Conservation (phyloP, 345 rosid genomes). For the Brassica nigra region DNA sequence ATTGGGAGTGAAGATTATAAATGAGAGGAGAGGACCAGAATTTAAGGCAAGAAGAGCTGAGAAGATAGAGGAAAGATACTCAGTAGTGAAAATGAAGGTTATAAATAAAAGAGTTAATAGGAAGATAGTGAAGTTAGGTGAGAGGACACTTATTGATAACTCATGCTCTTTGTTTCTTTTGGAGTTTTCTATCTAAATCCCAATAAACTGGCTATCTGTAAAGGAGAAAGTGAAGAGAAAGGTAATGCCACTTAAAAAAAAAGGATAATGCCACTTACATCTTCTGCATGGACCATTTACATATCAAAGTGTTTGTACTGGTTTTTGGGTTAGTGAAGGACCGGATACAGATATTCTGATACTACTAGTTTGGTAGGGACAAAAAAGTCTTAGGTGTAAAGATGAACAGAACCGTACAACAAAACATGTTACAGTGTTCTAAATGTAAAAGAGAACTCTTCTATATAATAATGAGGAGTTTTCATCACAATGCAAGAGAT, state of each 20-base stretch:
- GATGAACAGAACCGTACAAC: neutral
- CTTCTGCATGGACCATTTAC: constrained; percentile 23
- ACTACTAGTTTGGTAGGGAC: neutral
- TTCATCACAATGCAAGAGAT: constrained; percentile 13
- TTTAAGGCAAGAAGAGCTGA: constrained; percentile 12
- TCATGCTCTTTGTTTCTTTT: constrained; percentile 24
- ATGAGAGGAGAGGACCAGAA: constrained; percentile 31
- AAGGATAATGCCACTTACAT: neutral
- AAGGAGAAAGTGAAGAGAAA: constrained; percentile 16
- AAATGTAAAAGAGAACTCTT: neutral
- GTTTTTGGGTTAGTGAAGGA: neutral
- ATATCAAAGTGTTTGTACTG: neutral
- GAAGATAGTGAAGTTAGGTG: constrained; percentile 27
- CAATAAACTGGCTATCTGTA: neutral
- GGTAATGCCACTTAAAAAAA: neutral
- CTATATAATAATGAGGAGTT: neutral
- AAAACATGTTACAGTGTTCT: neutral
- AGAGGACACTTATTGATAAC: constrained; percentile 33
- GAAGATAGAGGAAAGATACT: constrained; percentile 35
- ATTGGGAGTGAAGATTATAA: constrained; percentile 37
- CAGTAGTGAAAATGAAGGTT: constrained; percentile 18
- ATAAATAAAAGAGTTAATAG: constrained; percentile 25
- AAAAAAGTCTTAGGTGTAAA: neutral
- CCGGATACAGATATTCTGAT: neutral
- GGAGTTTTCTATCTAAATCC: constrained; percentile 8